Evolutionary conservation across 148 eudicot genomes (phyloP), one percentile per base, ranked within the genome.

Genomic region (Rhododendron kiyosumense): DNA sequence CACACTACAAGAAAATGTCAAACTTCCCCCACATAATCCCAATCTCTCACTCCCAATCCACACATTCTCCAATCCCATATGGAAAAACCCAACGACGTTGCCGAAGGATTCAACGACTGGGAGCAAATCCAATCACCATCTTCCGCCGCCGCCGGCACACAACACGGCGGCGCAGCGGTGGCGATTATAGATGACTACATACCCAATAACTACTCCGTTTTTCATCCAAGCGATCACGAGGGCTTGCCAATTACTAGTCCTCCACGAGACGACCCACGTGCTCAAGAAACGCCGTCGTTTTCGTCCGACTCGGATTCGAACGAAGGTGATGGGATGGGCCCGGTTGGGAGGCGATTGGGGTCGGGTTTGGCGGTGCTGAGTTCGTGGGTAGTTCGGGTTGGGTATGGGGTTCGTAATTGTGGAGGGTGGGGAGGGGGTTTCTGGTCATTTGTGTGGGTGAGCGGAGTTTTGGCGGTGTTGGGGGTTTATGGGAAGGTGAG

Each of bases 191-290:
- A 90, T 36, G 78, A 86, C 79, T 87, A 63, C 61, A 84, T 81
- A 61, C 85, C 77, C 71, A 81, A 85, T 4, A 59, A 63, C 43
- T 36, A 22, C 2, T 81, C 89, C 3, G 34, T 90, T 41, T 92
- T 92, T 54, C 91, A 93, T 52, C 92, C 91, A 10, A 85, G 65
- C 48, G 78, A 90, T 52, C 95, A 90, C 84, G 93, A 92, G 81
- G 91, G 85, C 74, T 78, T 92, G 84, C 84, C 90, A 78, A 14
- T 86, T 14, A 54, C 22, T 17, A 3, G 4, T 67, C 30, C 20
- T 78, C 30, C 88, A 5, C 79, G 26, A n/a, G 78, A 84, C 46
- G 88, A 48, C 73, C 28, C 78, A 34, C 76, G 78, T 14, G 12
- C 28, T 18, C 86, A 54, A 17, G 30, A 86, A 48, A 34, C 73